Evolutionary conservation across 352 stramenopile species (phyloP), one percentile per base, ranked within the genome.

Genomic region (Phytophthora colocasiae): DNA sequence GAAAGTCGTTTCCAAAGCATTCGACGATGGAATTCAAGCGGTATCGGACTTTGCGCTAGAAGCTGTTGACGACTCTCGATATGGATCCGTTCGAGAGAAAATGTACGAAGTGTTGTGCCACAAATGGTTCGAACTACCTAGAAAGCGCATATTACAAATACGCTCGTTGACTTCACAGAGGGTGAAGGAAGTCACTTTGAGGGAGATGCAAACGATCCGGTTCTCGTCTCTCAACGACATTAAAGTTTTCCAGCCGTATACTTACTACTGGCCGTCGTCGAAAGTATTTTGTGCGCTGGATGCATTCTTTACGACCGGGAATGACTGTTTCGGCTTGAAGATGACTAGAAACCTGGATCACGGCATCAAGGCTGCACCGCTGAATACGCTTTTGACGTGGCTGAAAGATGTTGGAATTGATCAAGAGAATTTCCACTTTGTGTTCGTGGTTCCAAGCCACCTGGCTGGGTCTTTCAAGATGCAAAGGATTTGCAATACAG

Each of bases 101-200:
- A 31, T 58, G 63, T 29, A 67, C 39, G 41, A 72, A 26, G 53
- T 62, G 49, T 43, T 69, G 1, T 69, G 60, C 44, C 50, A 57
- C 15, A 43, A n/a, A 67, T 67, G 59, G 49, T 48, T 67, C 29
- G 29, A 34, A 34, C 29, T 34, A 9, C 6, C 29, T 9, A 34
- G 10, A 34, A 7, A 34, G 29, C 29, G 29, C 10, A 34, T 9
- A 9, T 9, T 19, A 19, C 19, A 19, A 19, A 19, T 19, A 19
- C 19, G 19, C 19, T 19, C 19, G 19, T 19, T 19, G 19, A 19
- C 19, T 34, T 34, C 7, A 10, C 29, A 34, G 29, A 34, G 6
- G 10, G 29, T 11, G 1, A 7, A 9, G 29, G 29, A 34, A 9
- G 10, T 34, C 29, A 34, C 29, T 7, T 34, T 34, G 29, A 9